Base-by-base conservation (phyloP, 208 protist genomes). In the Wallacemonas sp. region DNA sequence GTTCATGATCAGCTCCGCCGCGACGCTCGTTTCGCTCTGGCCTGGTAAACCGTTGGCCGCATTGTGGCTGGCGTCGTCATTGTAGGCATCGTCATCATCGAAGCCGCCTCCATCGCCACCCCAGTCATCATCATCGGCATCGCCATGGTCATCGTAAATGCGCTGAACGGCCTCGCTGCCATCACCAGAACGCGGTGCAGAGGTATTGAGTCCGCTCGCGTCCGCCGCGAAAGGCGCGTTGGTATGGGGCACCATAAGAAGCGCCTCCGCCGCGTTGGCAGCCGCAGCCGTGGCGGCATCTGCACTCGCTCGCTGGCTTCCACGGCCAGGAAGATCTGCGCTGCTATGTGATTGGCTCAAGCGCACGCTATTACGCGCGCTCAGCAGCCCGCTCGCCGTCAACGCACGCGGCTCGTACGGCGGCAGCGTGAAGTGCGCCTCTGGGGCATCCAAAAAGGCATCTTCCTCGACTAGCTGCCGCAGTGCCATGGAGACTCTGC, bases 201-300 rank as follows among this genome's bases (percentile, higher is more conserved):
- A 26, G 19, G 24, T 1, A 4, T 34, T 30, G 33, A n/a, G n/a
- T n/a, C n/a, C n/a, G n/a, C 53, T 54, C 54, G 19, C 31, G 27
- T 54, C 61, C 15, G 68, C 38, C 17, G 56, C 41, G 14, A 58
- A 9, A 3, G 51, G 51, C 14, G 51, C 33, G 51, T 58, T 58
- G 14, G 69, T 51, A 56, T 80, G 75, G 22, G 75, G 70, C 11
- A 88, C 68, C 36, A 84, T 54, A 33, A 87, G 61, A 47, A 88
- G 66, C 24, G 84, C 74, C 33, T 83, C 78, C 8, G 86, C 39
- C 30, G 42, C 70, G 12, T 62, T 63, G 67, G 49, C 59, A 5
- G 49, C 31, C 21, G n/a, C 46, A 30, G 38, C 24, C 56, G 22
- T 24, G 46, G 53, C 53, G 51, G 17, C 31, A 41, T 6, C 34